phyloP scores from a whole-genome alignment of 257 asterid genomes.

The Pogostemon cablin region DNA sequence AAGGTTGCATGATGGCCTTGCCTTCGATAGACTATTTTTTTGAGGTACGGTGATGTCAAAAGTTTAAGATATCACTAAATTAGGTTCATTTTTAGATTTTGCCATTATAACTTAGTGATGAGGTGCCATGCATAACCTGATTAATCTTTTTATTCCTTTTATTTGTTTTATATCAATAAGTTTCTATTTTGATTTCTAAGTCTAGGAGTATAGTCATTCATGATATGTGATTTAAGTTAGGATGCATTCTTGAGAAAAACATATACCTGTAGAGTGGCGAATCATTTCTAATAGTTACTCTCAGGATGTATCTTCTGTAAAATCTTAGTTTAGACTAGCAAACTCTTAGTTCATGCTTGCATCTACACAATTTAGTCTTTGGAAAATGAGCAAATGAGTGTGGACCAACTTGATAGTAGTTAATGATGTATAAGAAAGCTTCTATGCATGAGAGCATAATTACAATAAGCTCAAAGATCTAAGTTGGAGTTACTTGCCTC shows the following conservation, averaged over 20 bases:
- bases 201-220: not conserved
- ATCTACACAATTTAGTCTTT: not conserved
- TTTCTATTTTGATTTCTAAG: not conserved
- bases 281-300: conserved; percentile 3
- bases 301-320: not conserved
- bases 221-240: not conserved
- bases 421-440: not conserved
- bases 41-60: no score
- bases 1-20: no score
- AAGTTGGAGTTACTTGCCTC: conserved; percentile 23
- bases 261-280: not conserved
- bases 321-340: not conserved
- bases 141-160: not conserved
- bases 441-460: not conserved
- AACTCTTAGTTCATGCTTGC: conserved; percentile 4
- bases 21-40: no score
- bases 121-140: conserved; percentile 45
- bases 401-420: conserved; percentile 4
- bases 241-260: not conserved
- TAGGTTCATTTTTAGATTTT: no score
- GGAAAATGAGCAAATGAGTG: not conserved
- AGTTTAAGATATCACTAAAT: no score
- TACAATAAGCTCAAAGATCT: conserved; percentile 19
- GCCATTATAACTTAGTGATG: conserved; percentile 34
- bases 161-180: conserved; percentile 14